Base-by-base conservation (phyloP, 2,329 filamentous ascomycete genomes). In the Stachybotrys elegans region DNA sequence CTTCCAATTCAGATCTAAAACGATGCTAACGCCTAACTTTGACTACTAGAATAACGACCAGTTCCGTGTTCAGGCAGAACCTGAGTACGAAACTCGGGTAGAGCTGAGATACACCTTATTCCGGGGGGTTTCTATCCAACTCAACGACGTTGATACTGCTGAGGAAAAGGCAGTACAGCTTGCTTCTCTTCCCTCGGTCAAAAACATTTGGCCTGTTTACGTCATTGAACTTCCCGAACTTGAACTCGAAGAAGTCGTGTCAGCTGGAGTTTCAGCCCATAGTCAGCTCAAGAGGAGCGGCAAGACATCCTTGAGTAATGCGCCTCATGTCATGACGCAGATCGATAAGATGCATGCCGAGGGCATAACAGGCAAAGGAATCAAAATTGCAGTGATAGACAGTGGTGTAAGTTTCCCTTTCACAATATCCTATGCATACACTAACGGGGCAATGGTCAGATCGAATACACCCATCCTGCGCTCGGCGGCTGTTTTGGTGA, bases 391-490 rank as follows among this genome's bases (percentile, higher is more conserved):
- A 34, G 60, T 77, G 14, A 63, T 77, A 29, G 73, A 76, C 54
- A 72, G 66, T n/a, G 73, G 73, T 49, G 68, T 71, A 63, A 55
- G 68, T 64, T 19, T n/a, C 5, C 6, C 34, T 17, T n/a, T 7
- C 13, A 36, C 7, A 16, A n/a, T 17, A 9, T 20, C 34, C n/a
- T 13, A 7, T 34, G 9, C 20, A n/a, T 34, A 46, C 19, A 45
- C 38, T 14, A 3, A n/a, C 9, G 9, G 4, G 37, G 5, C 29
- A 71, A 67, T 36, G n/a, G n/a, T 16, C 17, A 36, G 34, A 65
- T 80, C 41, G 79, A 84, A 56, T 83, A 82, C 56, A 70, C 62
- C 1, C 79, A 83, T 53, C 76, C 78, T 2, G 74, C 76, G n/a
- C 70, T 84, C 4, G 80, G 80, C 5, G 78, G 78, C 42, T 79